These are phyloP conservation scores for Helichrysum umbraculigerum DNA, from an alignment of 129 eudicot species.

Conservation along the genomic window DNA sequence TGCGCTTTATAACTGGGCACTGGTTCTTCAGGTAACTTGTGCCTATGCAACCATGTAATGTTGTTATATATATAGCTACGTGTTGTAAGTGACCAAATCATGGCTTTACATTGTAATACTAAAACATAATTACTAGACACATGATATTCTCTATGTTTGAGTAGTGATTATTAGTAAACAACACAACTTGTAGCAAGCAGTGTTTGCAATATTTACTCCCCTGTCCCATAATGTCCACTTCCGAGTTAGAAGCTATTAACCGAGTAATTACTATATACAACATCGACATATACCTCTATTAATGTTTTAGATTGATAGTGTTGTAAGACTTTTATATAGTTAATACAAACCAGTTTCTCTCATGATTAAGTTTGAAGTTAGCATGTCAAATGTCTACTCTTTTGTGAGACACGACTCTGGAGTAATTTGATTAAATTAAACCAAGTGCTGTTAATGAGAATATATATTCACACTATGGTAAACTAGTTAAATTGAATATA, in stretches of 20 bases:
- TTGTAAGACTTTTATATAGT: neutral
- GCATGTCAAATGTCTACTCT: neutral
- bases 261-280: neutral
- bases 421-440: neutral
- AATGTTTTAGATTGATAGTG: neutral
- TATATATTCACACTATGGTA: slow-evolving; percentile 3
- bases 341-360: neutral
- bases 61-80: neutral
- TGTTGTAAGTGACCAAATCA: neutral
- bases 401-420: neutral
- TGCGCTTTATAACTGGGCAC: slow-evolving; percentile 96
- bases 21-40: slow-evolving; percentile 81
- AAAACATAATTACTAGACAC: neutral
- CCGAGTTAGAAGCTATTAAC: neutral
- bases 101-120: neutral
- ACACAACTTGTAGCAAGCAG: neutral
- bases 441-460: slow-evolving; percentile 5
- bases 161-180: neutral
- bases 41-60: slow-evolving; percentile 18
- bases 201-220: neutral
- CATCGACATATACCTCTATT: neutral
- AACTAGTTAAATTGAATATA: neutral
- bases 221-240: neutral
- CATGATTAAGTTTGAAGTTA: slow-evolving; percentile 4
- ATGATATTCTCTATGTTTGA: neutral